Percentiles rank a stretch among this genome's conserved stretches.
phyloP scores from a whole-genome alignment of 768 basidiomycete genomes.

The Termitomyces sp. region DNA sequence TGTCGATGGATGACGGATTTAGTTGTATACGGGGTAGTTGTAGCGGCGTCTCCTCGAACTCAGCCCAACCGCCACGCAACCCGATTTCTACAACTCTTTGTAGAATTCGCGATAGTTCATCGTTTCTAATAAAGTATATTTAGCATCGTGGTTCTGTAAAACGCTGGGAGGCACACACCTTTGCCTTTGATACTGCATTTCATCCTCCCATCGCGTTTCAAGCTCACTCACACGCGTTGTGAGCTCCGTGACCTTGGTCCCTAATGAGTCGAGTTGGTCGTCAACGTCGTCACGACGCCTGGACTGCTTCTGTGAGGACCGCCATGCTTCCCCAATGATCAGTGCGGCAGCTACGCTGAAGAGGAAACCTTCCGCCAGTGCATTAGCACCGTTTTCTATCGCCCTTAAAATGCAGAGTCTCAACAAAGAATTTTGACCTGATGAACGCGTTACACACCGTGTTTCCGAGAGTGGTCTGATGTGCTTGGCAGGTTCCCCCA shows the following conservation, averaged over 20 bases:
- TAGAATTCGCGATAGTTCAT: constrained; percentile 63
- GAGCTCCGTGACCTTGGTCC: constrained; percentile 42
- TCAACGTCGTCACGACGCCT: constrained; percentile 72
- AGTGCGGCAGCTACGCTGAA: constrained; percentile 72
- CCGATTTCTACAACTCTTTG: constrained; percentile 70
- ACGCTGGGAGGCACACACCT: constrained; percentile 32
- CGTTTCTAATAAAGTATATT: constrained; percentile 39
- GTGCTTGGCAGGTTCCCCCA: constrained; percentile 71
- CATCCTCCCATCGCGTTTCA: constrained; percentile 38
- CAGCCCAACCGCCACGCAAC: constrained; percentile 58
- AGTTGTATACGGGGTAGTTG: constrained; percentile 21
- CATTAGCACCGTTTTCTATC: constrained; percentile 83
- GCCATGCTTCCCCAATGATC: constrained; percentile 77
- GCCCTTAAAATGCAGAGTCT: constrained; percentile 41
- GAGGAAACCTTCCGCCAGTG: constrained; percentile 81
- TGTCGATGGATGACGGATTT: not conserved
- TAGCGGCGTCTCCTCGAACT: constrained; percentile 59
- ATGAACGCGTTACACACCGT: constrained; percentile 38
- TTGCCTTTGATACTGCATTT: constrained; percentile 38
- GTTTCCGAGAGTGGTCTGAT: constrained; percentile 77
- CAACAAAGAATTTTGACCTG: not conserved
- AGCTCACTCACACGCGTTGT: constrained; percentile 38
- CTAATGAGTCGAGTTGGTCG: constrained; percentile 63
- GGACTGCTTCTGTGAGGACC: constrained; percentile 63
- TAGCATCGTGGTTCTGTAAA: not conserved